Evolutionary conservation across 208 protist species (phyloP).

Genomic region (Herpetomonas tarakana): DNA sequence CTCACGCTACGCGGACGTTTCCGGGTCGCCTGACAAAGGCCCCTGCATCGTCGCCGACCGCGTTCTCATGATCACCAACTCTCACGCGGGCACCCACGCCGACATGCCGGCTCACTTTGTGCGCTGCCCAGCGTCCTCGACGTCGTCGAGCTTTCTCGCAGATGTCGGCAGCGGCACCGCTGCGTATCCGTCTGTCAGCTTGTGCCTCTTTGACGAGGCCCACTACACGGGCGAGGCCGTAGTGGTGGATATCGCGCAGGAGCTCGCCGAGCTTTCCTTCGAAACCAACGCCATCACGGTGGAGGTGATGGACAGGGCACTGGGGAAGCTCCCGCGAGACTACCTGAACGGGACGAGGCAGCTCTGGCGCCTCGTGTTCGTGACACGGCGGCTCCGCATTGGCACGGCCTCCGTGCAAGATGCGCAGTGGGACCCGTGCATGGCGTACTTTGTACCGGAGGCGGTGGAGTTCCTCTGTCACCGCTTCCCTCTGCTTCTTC

Average conservation of each 20-base stretch:
- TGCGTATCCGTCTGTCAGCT: neutral
- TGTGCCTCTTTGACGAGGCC: slow-evolving; percentile 31
- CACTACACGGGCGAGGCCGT: slow-evolving; percentile 69
- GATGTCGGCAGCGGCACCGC: neutral
- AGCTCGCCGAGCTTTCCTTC: slow-evolving; percentile 18
- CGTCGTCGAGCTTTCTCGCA: neutral
- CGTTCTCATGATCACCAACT: slow-evolving; percentile 57
- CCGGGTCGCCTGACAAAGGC: slow-evolving; percentile 13
- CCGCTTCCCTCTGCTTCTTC: slow-evolving; percentile 46
- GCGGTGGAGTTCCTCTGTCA: slow-evolving; percentile 42
- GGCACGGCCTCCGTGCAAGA: neutral
- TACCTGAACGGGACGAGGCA: slow-evolving; percentile 10
- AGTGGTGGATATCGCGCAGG: slow-evolving; percentile 39
- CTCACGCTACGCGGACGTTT: slow-evolving; percentile 41
- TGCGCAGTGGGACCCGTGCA: neutral
- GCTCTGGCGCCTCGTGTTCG: slow-evolving; percentile 50
- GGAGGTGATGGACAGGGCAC: slow-evolving; percentile 30
- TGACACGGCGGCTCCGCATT: slow-evolving; percentile 21
- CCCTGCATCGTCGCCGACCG: slow-evolving; percentile 53
- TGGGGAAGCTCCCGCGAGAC: slow-evolving; percentile 10
- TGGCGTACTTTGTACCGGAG: slow-evolving; percentile 32
- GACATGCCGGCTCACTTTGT: slow-evolving; percentile 67
- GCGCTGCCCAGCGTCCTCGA: slow-evolving; percentile 7
- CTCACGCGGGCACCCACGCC: slow-evolving; percentile 74
- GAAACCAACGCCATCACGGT: slow-evolving; percentile 30